Conservation (phyloP, 768 basidiomycete genomes). For the Zangia roseola region DNA sequence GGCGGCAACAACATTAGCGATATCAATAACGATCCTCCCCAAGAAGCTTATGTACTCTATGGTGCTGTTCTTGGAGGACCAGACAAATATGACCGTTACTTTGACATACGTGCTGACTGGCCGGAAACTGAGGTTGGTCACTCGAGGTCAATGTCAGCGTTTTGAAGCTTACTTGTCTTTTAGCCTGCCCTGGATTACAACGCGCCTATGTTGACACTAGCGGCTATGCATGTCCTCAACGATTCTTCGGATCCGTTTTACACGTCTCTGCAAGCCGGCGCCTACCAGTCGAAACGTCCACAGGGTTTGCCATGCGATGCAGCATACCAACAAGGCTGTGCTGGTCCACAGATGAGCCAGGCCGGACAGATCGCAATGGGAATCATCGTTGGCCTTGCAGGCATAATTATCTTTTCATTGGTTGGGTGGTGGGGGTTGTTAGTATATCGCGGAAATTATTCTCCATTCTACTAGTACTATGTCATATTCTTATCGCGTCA, state of each 20-base stretch:
- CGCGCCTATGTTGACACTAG: constrained; percentile 84
- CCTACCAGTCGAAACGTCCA: constrained; percentile 60
- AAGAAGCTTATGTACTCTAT: constrained; percentile 77
- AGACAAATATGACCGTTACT: constrained; percentile 70
- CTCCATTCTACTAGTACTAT: constrained; percentile 20
- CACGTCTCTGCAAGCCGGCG: constrained; percentile 65
- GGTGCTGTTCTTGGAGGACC: constrained; percentile 91
- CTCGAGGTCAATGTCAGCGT: background rate
- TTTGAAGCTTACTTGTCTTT: constrained; percentile 9
- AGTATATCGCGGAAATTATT: constrained; percentile 24
- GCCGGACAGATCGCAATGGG: constrained; percentile 71
- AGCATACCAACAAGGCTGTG: constrained; percentile 56
- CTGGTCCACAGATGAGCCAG: constrained; percentile 51
- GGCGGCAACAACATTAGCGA: constrained; percentile 70
- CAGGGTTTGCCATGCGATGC: constrained; percentile 76
- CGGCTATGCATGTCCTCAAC: constrained; percentile 73
- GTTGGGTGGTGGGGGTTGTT: constrained; percentile 37
- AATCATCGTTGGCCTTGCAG: constrained; percentile 60
- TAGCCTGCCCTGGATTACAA: constrained; percentile 87
- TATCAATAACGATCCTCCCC: constrained; percentile 69
- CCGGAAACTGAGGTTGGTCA: constrained; percentile 73
- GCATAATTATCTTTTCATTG: constrained; percentile 52
- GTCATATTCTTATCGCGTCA: background rate
- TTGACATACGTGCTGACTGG: constrained; percentile 87
- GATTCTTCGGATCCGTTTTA: constrained; percentile 75